These are phyloP conservation scores for Phlebiopsis flavidoalba DNA, from an alignment of 768 basidiomycete genomes.

Conservation along the genomic window DNA sequence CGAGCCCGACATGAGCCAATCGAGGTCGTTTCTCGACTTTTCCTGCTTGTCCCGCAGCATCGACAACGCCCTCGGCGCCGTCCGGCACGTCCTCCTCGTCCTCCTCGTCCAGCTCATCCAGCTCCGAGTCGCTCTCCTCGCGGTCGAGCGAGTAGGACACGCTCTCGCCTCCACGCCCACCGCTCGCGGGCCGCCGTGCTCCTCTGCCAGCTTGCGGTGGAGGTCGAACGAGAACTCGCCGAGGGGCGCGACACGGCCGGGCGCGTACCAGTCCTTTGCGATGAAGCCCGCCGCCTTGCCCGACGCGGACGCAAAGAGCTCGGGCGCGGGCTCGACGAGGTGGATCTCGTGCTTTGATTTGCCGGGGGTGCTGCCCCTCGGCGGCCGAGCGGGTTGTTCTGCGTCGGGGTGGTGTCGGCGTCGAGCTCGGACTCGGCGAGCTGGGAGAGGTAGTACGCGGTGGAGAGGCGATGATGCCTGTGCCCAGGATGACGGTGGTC, in stretches of 20 bases:
- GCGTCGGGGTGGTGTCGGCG: slow-evolving; percentile 3
- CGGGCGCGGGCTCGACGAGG: slow-evolving; percentile 34
- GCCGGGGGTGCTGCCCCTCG: not conserved
- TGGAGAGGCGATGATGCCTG: slow-evolving; percentile 41
- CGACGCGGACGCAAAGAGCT: slow-evolving; percentile 32
- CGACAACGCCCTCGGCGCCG: not conserved
- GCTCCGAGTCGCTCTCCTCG: slow-evolving; percentile 4
- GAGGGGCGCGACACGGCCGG: slow-evolving; percentile 24
- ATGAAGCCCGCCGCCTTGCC: slow-evolving; percentile 36
- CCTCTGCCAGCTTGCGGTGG: slow-evolving; percentile 33
- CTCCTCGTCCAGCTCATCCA: slow-evolving; percentile 4
- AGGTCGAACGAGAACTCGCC: slow-evolving; percentile 32
- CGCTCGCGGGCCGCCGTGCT: slow-evolving; percentile 29
- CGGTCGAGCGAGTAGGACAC: slow-evolving; percentile 25
- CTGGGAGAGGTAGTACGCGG: slow-evolving; percentile 35
- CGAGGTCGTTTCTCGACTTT: slow-evolving; percentile 13
- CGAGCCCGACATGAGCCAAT: slow-evolving; percentile 23
- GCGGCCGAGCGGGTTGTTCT: not conserved
- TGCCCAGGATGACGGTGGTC: slow-evolving; percentile 39
- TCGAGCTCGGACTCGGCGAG: slow-evolving; percentile 17
- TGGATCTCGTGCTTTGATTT: slow-evolving; percentile 28
- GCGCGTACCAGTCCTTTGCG: slow-evolving; percentile 36
- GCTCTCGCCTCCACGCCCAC: slow-evolving; percentile 36
- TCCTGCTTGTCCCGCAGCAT: not conserved
- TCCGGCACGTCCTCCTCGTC: slow-evolving; percentile 4